Evolutionary conservation across 2,329 filamentous ascomycete genomes (phyloP).

Genomic region (Colletotrichum orbiculare): DNA sequence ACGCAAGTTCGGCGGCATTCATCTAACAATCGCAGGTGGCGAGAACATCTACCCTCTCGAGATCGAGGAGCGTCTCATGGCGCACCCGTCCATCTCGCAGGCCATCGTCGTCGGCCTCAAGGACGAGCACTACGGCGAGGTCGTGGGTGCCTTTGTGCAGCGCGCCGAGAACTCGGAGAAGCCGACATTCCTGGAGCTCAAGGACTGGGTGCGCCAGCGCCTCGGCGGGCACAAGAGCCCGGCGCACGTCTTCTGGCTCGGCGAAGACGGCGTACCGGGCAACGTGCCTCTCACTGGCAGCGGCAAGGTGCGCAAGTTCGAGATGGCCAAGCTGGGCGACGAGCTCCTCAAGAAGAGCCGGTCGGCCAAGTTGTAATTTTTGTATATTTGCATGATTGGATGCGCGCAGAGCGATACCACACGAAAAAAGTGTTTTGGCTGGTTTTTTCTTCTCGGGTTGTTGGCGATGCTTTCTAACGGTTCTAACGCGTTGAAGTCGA

Average conservation of each 20-base stretch:
- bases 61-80: constrained; percentile 78
- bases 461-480: neutral
- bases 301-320: constrained; percentile 76
- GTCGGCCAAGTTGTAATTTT: constrained; percentile 55
- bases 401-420: constrained; percentile 14
- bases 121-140: constrained; percentile 78
- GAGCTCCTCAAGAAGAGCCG: constrained; percentile 62
- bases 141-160: constrained; percentile 74
- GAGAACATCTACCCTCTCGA: constrained; percentile 81
- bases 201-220: constrained; percentile 69
- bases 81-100: constrained; percentile 70
- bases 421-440: constrained; percentile 16
- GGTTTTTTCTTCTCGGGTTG: neutral
- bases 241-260: constrained; percentile 80
- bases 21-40: constrained; percentile 61
- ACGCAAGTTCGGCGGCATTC: neutral
- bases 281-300: constrained; percentile 75
- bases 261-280: constrained; percentile 65
- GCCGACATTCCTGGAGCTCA: constrained; percentile 65
- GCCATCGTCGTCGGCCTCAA: constrained; percentile 78
- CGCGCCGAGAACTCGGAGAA: constrained; percentile 47
- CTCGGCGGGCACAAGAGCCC: constrained; percentile 78
- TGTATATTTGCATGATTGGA: neutral
- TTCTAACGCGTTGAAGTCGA: too few relatives aligned
- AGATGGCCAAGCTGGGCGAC: constrained; percentile 67